Conservation (phyloP, 352 stramenopile genomes). For the Halophytophthora batemanensis region DNA sequence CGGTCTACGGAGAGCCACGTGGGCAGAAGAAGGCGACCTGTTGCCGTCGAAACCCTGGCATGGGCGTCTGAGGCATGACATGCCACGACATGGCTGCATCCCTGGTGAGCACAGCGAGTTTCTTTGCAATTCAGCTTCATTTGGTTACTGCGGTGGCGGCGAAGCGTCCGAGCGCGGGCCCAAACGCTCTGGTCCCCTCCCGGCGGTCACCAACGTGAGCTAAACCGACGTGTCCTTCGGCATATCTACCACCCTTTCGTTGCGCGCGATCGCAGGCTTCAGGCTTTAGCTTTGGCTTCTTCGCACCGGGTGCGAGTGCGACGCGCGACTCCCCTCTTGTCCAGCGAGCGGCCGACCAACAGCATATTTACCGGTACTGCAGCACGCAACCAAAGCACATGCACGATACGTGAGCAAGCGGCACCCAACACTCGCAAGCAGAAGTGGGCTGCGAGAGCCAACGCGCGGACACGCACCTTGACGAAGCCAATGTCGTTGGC, state of each 20-base stretch:
- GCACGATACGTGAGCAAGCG: too few species aligned
- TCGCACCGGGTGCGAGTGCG: conserved; percentile 27
- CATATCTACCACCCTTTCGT: conserved; percentile 57
- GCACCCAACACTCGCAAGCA: too few species aligned
- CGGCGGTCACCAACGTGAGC: conserved; percentile 17
- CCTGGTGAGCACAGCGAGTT: conserved; percentile 9
- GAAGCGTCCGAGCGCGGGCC: conserved; percentile 5
- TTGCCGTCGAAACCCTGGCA: too few species aligned
- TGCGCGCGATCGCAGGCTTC: conserved; percentile 29
- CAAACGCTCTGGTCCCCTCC: conserved; percentile 7
- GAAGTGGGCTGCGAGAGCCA: too few species aligned
- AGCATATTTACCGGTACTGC: conserved; percentile 70
- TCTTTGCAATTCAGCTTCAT: conserved; percentile 63
- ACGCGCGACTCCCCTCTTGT: conserved; percentile 23
- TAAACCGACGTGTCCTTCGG: conserved; percentile 51
- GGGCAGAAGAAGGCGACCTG: too few species aligned
- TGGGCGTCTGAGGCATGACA: too few species aligned
- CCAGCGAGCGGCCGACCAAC: conserved; percentile 42
- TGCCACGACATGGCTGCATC: conserved; percentile 6
- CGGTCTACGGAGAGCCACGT: too few species aligned
- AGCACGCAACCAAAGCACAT: conserved; percentile 9
- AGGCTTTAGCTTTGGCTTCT: conserved; percentile 1
- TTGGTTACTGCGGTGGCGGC: conserved; percentile 34
- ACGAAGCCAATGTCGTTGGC: conserved; percentile 94
- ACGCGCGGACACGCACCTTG: conserved; percentile 59